Evolutionary conservation across 192 early-diverging fungal species (phyloP), one percentile per base, ranked within the genome.

Genomic region (Linnemannia elongata): DNA sequence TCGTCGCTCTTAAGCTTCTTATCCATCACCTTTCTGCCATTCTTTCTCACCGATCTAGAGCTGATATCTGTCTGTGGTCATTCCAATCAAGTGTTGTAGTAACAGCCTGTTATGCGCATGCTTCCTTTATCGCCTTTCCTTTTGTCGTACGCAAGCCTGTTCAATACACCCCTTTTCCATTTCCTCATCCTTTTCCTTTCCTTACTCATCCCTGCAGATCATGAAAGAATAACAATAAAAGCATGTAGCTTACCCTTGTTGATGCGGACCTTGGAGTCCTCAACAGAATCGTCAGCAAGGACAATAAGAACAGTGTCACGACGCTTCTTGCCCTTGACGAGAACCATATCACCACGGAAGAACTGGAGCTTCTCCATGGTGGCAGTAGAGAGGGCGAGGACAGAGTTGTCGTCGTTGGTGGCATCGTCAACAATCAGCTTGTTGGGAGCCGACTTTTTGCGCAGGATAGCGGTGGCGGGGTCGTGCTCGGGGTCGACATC

Each of bases 401-500:
- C 97, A 18, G 98, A 99, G 91, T 98, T 99, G 91, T 99, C 98
- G 87, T 99, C 98, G 87, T 95, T 99, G 77, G 93, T 95, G 39
- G 97, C 96, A 83, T 99, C 98, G 88, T 99, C 98, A n/a, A 99
- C 97, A 91, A 99, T 96, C 71, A 99, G 90, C 92, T 99, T 99
- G 93, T 99, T 99, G n/a, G 97, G 97, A 54, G 97, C 95, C 0
- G 96, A 88, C 89, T 99, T 99, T 81, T 96, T 95, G 87, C 97
- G 97, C 72, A 99, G 91, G 86, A 99, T 99, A 70, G 98, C 98
- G 22, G 97, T 96, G 60, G 98, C 95, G 47, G 95, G 91, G 91
- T 99, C 98, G 74, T 97, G 91, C 49, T 90, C 92, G 41, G 94
- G 90, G 87, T 95, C 93, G 57, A 83, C 81, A 73, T 88, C 52